Base-by-base conservation (phyloP, 192 early-diverging fungal species). In the Podila epigama region DNA sequence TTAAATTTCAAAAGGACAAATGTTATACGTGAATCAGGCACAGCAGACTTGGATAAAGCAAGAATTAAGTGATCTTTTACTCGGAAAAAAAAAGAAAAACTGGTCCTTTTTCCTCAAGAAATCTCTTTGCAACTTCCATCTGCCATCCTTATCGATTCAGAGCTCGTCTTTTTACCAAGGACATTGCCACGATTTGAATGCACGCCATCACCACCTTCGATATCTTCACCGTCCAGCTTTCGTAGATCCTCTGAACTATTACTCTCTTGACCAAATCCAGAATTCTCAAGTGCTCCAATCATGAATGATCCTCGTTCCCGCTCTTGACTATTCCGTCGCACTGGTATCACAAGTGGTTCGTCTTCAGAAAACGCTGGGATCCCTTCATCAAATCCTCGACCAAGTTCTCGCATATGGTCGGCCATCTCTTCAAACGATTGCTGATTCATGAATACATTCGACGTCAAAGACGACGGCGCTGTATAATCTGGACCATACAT, bases 311-410 rank as follows among this genome's bases (percentile, higher is more conserved):
- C 52, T 18, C 13, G n/a, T 13, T 66, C 13, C 2, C 28, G n/a
- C 5, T 27, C 53, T n/a, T 20, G 54, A 5, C 12, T 27, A 6
- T 27, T 25, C 39, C 34, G 36, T 9, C 56, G 56, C 6, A 29
- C 20, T 11, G 48, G 34, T 1, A 25, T 25, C 33, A 51, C 10
- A 36, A 13, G 15, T 28, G 41, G 37, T 5, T 58, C 62, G 15
- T 51, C 64, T 20, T 57, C 51, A 34, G 33, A 57, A 40, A 75
- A 75, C 4, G 65, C 71, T 0, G 71, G 71, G 52, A 75, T 75
- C 2, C 71, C 71, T 32, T 67, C 71, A 39, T 75, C 71, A n/a
- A 67, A 75, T 8, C 71, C 71, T 0, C 71, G 51, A 28, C 68
- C 51, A 20, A 63, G 20, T 18, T 69, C 68, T 1, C 41, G 29